A percentile compares a stretch with the other conserved stretches of the same genome.
Conservation (phyloP, 1,139 yeast genomes). For the Komagataea norvegica region DNA sequence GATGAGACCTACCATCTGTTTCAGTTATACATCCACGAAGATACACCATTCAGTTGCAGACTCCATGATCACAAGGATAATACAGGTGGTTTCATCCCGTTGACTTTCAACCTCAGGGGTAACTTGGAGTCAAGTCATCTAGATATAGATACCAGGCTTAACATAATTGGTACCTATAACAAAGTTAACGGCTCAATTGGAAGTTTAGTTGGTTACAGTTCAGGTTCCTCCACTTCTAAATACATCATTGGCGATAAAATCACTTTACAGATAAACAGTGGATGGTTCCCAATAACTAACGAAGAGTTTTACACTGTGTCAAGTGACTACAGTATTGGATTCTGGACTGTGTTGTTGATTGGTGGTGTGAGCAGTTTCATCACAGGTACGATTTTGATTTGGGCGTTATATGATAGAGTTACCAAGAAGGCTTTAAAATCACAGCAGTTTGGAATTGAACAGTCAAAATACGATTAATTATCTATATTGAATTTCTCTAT, state of each 20-base stretch:
- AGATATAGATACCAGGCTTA: constrained; percentile 59
- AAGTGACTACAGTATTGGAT: constrained; percentile 1
- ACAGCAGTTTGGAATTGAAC: constrained; percentile 23
- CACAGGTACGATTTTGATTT: constrained; percentile 36
- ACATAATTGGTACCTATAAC: constrained; percentile 44
- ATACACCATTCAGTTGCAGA: constrained; percentile 69
- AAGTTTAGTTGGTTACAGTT: constrained; percentile 55
- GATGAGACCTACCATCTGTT: constrained; percentile 69
- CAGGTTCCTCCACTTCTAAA: constrained; percentile 59
- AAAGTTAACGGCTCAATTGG: constrained; percentile 41
- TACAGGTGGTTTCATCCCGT: constrained; percentile 54
- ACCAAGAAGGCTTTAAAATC: constrained; percentile 30
- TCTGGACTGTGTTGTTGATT: constrained; percentile 2
- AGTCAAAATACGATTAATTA: constrained; percentile 16
- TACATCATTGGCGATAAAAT: constrained; percentile 62
- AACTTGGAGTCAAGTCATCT: constrained; percentile 64
- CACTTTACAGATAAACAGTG: constrained; percentile 52
- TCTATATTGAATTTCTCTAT: neutral
- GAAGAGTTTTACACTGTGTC: constrained; percentile 12
- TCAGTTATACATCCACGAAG: constrained; percentile 73
- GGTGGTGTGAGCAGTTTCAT: constrained; percentile 28
- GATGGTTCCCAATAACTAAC: constrained; percentile 43
- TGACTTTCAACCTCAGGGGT: constrained; percentile 65
- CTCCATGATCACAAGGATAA: constrained; percentile 44
- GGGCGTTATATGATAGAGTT: constrained; percentile 40